Percentiles rank a stretch among this genome's conserved stretches.
Conservation (phyloP, 352 stramenopile species). For the Phytopythium litorale region DNA sequence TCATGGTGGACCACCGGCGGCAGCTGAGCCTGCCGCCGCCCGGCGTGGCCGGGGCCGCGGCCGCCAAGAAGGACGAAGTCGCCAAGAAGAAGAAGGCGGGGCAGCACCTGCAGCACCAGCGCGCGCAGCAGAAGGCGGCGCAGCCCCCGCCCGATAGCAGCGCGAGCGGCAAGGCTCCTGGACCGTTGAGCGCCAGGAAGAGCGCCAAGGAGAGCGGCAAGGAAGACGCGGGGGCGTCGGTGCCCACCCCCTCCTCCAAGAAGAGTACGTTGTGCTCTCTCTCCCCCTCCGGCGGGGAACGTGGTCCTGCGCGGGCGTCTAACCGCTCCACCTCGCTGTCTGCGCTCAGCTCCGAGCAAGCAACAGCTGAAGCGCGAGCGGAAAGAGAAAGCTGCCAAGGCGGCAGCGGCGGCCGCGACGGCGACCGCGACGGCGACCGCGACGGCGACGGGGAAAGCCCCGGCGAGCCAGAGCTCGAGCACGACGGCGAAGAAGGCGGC, state of each 20-base stretch:
- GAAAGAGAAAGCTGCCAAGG: conserved; percentile 26
- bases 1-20: conserved; percentile 37
- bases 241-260: background rate
- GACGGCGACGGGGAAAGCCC: background rate
- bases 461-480: background rate
- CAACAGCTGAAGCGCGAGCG: conserved; percentile 33
- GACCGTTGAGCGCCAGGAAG: background rate
- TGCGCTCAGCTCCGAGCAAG: conserved; percentile 8
- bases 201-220: background rate
- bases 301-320: background rate
- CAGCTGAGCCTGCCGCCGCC: conserved; percentile 17
- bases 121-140: conserved; percentile 9
- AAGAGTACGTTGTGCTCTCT: conserved; percentile 7
- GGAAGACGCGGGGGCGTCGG: background rate
- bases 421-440: background rate
- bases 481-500: conserved; percentile 4
- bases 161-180: background rate
- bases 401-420: background rate
- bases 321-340: background rate
- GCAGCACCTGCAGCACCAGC: conserved; percentile 11
- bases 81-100: conserved; percentile 28
- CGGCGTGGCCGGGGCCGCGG: background rate
- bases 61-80: conserved; percentile 24
- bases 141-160: background rate
- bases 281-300: background rate